Percentiles rank a stretch among this genome's conserved stretches.
Conservation (phyloP, 2,329 filamentous ascomycete genomes). For the Verticillium isaacii region DNA sequence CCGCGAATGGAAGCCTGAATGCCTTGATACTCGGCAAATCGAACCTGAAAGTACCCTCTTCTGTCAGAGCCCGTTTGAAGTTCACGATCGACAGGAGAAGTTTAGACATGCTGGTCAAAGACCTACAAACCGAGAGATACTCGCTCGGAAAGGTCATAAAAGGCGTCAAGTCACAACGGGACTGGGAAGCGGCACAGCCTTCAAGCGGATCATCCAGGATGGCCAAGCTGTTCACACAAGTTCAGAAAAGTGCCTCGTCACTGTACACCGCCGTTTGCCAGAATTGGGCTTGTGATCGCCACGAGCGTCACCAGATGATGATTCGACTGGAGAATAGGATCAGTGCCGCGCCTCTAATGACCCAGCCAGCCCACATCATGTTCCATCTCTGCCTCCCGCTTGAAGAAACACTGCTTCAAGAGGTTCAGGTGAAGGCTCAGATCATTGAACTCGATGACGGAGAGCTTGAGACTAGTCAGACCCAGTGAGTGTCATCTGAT, state of each 20-base stretch:
- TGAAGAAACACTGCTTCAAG: background rate
- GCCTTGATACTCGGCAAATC: background rate
- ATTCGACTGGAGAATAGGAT: background rate
- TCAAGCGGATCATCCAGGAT: background rate
- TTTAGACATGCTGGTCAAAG: background rate
- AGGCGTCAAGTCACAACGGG: background rate
- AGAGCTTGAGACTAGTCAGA: no score
- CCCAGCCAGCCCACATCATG: background rate
- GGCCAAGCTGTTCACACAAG: background rate
- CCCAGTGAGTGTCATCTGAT: no score
- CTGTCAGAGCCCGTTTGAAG: background rate
- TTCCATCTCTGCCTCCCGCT: background rate
- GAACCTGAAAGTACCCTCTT: background rate
- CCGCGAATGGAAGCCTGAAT: background rate
- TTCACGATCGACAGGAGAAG: background rate
- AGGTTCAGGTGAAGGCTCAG: background rate
- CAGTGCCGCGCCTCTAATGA: no score
- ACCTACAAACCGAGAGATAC: background rate
- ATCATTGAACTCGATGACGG: no score
- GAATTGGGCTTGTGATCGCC: background rate
- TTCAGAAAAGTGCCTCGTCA: background rate
- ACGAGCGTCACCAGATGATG: background rate
- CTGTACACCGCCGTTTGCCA: background rate
- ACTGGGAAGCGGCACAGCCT: background rate
- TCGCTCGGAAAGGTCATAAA: background rate